Evolutionary conservation across 495 filamentous ascomycete species (phyloP), one percentile per base, ranked within the genome.

Genomic region (Aspergillus wentii): DNA sequence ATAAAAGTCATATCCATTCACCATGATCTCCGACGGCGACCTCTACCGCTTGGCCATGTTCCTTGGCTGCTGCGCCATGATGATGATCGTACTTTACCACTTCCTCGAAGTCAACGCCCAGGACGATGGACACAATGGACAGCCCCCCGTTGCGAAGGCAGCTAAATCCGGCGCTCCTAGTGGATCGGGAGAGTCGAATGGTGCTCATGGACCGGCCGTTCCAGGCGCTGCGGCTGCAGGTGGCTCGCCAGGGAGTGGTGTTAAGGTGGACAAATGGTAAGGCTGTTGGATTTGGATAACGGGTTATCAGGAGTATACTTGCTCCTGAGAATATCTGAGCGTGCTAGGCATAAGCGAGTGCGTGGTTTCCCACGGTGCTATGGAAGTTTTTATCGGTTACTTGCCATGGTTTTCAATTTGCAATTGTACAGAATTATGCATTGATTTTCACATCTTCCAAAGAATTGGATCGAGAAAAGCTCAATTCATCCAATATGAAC

Each of bases 101-200:
- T 97, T 94, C 72, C 82, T 99, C 51, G 90, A 96, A 55, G 79
- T 96, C 71, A 98, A 98, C 60, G 79, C 89, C 22, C 66, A 72
- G 43, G 78, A 86, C 30, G 73, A 75, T 17, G 51, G 50, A 17
- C 11, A 38, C 17, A 33, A 51, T 13, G 23, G 44, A 3, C 28
- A 48, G 13, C 18, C 47, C 17, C 17, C 46, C 41, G 28, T 49
- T 10, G 28, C 19, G 44, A 30, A 41, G 38, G 52, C 65, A 22
- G 57, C 57, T 33, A 51, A 46, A 51, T 44, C 53, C 52, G 51
- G n/a, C n/a, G n/a, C n/a, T n/a, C n/a, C 41, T 35, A 43, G 38
- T 42, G 33, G 28, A 16, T 25, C 51, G 22, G 43, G 40, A 33
- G 51, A 51, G 36, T 27, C 57, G 44, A 44, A 30, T 14, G 39